Percentiles rank a stretch among this genome's conserved stretches.
Evolutionary conservation across 1,284 basidiomycete species (phyloP).

Genomic region (Tylopilus sp.): DNA sequence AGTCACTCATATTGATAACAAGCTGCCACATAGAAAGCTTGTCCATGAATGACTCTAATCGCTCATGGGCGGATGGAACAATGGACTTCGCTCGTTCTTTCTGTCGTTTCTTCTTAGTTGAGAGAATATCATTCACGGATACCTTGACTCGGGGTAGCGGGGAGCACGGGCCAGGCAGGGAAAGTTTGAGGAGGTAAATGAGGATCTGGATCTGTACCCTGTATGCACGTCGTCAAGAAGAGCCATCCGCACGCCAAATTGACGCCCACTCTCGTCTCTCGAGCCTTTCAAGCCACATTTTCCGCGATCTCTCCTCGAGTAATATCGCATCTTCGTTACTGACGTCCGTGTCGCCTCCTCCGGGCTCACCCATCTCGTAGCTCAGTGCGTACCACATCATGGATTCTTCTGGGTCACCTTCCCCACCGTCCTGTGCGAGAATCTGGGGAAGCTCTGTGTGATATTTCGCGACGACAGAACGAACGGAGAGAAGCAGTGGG

Average conservation of each 20-base stretch:
- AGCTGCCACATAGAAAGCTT: slow-evolving; percentile 74
- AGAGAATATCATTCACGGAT: slow-evolving; percentile 11
- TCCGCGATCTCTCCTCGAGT: slow-evolving; percentile 51
- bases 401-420: slow-evolving; percentile 58
- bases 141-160: slow-evolving; percentile 25
- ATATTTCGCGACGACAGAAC: slow-evolving; percentile 57
- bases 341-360: slow-evolving; percentile 16
- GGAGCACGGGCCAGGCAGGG: slow-evolving; percentile 48
- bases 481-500: slow-evolving; percentile 56
- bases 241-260: neutral
- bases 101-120: slow-evolving; percentile 34
- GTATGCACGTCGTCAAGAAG: slow-evolving; percentile 5
- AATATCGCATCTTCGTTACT: slow-evolving; percentile 28
- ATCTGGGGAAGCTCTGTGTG: slow-evolving; percentile 55
- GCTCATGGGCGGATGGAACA: slow-evolving; percentile 42
- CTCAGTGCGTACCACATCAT: slow-evolving; percentile 71
- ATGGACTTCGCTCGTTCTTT: slow-evolving; percentile 34
- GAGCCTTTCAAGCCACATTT: slow-evolving; percentile 56
- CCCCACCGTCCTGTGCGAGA: slow-evolving; percentile 53
- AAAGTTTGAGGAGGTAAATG: slow-evolving; percentile 60
- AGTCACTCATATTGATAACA: slow-evolving; percentile 39
- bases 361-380: slow-evolving; percentile 46
- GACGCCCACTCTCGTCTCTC: slow-evolving; percentile 66
- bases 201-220: slow-evolving; percentile 73
- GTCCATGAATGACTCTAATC: slow-evolving; percentile 70